Conservation (phyloP, 768 basidiomycete species). For the Trametes elegans region DNA sequence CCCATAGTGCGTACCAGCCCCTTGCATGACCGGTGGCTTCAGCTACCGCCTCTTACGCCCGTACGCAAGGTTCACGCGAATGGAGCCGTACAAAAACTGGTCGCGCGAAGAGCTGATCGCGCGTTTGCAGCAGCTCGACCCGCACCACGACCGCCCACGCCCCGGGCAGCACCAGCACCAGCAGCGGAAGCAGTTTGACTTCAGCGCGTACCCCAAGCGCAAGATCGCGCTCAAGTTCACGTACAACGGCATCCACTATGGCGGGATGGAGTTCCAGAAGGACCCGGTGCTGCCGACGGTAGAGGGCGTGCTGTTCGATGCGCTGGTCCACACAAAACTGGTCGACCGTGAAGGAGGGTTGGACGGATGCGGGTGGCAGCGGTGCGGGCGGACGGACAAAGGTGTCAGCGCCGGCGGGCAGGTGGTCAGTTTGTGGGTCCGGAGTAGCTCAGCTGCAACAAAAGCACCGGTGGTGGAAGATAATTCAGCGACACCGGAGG, state of each 20-base stretch:
- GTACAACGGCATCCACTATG: conserved; percentile 91
- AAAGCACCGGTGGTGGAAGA: conserved; percentile 15
- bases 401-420: conserved; percentile 95
- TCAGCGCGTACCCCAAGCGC: conserved; percentile 65
- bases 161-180: conserved; percentile 16
- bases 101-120: conserved; percentile 71
- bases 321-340: conserved; percentile 72
- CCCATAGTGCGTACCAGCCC: conserved; percentile 2
- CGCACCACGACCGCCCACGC: conserved; percentile 21
- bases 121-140: conserved; percentile 57
- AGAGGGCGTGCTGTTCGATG: conserved; percentile 81
- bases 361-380: conserved; percentile 87
- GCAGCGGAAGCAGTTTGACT: conserved; percentile 51
- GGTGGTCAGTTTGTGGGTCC: conserved; percentile 88
- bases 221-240: conserved; percentile 94
- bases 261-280: conserved; percentile 82
- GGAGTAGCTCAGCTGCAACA: conserved; percentile 73
- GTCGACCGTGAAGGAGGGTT: conserved; percentile 72
- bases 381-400: conserved; percentile 91
- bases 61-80: conserved; percentile 27
- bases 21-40: conserved; percentile 34
- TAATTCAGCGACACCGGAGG: conserved; percentile 16
- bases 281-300: conserved; percentile 81
- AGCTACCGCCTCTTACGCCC: conserved; percentile 30
- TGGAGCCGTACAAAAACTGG: conserved; percentile 52